Percentiles rank a stretch among this genome's conserved stretches.
Conservation (phyloP, 345 rosid genomes). For the Adansonia digitata region DNA sequence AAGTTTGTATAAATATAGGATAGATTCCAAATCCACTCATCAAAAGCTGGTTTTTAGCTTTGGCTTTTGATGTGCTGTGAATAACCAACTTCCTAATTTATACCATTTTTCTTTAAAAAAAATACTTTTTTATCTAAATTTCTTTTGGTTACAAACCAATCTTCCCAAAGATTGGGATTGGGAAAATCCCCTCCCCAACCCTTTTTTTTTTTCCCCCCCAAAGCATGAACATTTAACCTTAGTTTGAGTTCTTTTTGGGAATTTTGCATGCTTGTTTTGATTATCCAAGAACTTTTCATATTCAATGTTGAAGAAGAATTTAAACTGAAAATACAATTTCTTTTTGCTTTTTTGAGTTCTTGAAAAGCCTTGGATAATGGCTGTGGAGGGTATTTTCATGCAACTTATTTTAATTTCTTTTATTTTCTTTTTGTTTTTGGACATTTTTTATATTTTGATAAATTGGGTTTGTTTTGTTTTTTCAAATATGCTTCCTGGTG, state of each 20-base stretch:
- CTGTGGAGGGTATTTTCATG: constrained; percentile 24
- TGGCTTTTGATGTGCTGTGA: constrained; percentile 22
- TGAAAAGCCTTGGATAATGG: constrained; percentile 19
- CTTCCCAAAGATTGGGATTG: not conserved
- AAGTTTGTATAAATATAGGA: constrained; percentile 34
- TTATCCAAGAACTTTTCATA: not conserved
- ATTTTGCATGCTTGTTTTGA: not conserved
- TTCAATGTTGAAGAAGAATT: constrained; percentile 2
- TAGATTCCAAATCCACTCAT: constrained; percentile 8
- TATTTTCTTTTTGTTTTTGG: not conserved
- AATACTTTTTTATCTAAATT: not conserved
- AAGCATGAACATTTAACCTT: not conserved
- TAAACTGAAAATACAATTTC: not conserved
- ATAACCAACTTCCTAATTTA: constrained; percentile 35
- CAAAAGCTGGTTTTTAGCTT: constrained; percentile 11
- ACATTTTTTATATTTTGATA: not conserved
- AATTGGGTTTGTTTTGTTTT: not conserved
- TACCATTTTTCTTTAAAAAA: constrained; percentile 12
- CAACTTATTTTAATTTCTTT: not conserved
- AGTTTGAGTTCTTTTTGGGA: not conserved
- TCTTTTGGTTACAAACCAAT: not conserved
- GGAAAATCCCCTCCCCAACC: not conserved
- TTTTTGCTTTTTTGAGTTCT: not conserved
- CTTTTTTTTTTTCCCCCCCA: no score
- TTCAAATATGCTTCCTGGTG: no score